Evolutionary conservation across 345 rosid species (phyloP), one percentile per base, ranked within the genome.

Genomic region (Gossypium sturtianum): DNA sequence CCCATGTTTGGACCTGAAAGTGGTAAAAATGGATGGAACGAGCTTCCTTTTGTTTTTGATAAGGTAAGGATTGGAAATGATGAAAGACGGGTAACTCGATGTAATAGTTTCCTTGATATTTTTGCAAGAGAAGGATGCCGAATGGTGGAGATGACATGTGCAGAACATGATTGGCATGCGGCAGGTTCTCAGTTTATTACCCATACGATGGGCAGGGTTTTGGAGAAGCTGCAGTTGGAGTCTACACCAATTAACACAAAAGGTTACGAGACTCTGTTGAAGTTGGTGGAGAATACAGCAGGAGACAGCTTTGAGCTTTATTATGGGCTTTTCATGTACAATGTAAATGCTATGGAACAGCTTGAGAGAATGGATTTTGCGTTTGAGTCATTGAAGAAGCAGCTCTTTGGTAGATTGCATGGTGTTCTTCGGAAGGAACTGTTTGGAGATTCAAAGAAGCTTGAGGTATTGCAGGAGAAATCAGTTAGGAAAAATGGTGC

Each of bases 1-100:
- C 95, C 98, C 11, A 91, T 89, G 98, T 91, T 91, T 73, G 97
- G 95, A 44, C 98, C 92, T 0, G 95, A 89, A 80, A 93, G 95
- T 66, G 97, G 93, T 67, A 91, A 83, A 80, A 82, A 88, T 34
- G 93, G 93, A n/a, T 93, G 97, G 95, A 64, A 63, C 10, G 71
- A 69, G 73, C 98, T 93, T 52, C 61, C 90, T 34, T 89, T 91
- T 74, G 84, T 89, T 68, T 93, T 88, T 68, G 97, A 91, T 53
- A 86, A 86, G 86, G 97, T 91, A 45, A 86, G 95, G 82, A 62
- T 91, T 13, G 92, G 91, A 65, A 67, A 2, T 27, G 84, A 81
- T 13, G 86, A 81, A 71, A 79, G 54, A n/a, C 80, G 95, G 79
- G 62, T 60, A 72, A 76, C 83, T 7, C 83, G 93, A 19, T 86